Base-by-base conservation (phyloP, 805 yeast genomes). In the Lipomyces mesembrius region DNA sequence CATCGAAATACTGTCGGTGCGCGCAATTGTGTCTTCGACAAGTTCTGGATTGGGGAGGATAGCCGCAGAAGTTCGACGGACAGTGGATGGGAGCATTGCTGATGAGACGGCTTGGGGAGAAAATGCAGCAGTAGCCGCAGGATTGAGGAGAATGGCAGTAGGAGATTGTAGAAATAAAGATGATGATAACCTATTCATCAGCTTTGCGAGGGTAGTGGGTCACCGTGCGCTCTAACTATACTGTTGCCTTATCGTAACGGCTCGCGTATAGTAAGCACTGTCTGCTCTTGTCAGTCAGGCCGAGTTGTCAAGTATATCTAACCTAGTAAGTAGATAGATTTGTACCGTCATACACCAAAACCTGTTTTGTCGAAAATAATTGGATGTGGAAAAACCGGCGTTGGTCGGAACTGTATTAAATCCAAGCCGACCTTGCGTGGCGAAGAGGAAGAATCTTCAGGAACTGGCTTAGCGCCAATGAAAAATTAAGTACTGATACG, bases 11-110 rank as follows among this genome's bases (percentile, higher is more conserved):
- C 14, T n/a, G 58, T 35, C 52, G 8, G 9, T 1, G 29, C 17
- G 17, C 51, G 49, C 25, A 22, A 46, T 34, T 6, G 62, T 25
- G n/a, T 12, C 22, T 35, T 46, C 58, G 43, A 66, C n/a, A 17
- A 66, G 63, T 32, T 66, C 66, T 35, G 59, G 61, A 14, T 61
- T 63, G n/a, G 70, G 70, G 57, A 64, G 67, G 22, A 59, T 56
- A 5, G 67, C 70, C 11, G 65, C 60, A 14, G 70, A 67, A 5
- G 61, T 55, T 7, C 67, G 54, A 43, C 70, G 63, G n/a, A 64
- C 63, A 12, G 64, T 27, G 9, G 64, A 43, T 5, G 68, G 64
- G 6, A 65, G 60, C 3, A 64, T 58, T 60, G 62, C 62, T 35
- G 62, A 12, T 17, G 43, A 51, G 27, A 62, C 29, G 49, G 22